Evolutionary conservation across 805 yeast species (phyloP).

Genomic region (Starmerella cellae): DNA sequence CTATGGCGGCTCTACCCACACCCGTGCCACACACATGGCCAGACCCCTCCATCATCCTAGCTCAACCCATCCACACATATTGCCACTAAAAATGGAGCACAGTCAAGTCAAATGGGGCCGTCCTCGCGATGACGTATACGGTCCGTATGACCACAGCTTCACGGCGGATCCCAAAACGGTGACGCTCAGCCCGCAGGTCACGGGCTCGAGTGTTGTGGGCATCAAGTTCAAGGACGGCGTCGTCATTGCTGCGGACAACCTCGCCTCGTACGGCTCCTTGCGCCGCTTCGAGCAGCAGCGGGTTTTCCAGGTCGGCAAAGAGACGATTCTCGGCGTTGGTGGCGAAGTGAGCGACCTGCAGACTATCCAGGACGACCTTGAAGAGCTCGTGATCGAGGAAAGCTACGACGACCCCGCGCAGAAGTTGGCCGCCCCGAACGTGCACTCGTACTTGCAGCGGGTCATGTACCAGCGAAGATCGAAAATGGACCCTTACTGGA

Average conservation of each 20-base stretch:
- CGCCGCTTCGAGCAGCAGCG: slow-evolving; percentile 81
- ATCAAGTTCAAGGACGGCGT: slow-evolving; percentile 84
- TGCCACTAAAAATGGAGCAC: slow-evolving; percentile 58
- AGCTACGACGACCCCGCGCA: slow-evolving; percentile 49
- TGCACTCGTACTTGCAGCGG: slow-evolving; percentile 74
- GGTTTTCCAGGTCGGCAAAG: slow-evolving; percentile 66
- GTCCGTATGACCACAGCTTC: slow-evolving; percentile 57
- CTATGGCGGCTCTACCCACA: no score
- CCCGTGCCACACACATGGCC: not conserved
- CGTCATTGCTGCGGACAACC: slow-evolving; percentile 85
- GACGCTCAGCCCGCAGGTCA: slow-evolving; percentile 88
- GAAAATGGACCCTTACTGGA: slow-evolving; percentile 95
- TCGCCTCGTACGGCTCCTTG: slow-evolving; percentile 84
- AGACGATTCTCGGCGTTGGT: slow-evolving; percentile 80
- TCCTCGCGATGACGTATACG: slow-evolving; percentile 72
- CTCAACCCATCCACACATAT: not conserved
- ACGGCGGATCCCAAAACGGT: slow-evolving; percentile 61
- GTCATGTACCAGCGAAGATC: slow-evolving; percentile 78
- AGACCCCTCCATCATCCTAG: not conserved
- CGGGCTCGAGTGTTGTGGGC: slow-evolving; percentile 92
- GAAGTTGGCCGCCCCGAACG: slow-evolving; percentile 66
- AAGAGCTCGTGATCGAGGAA: slow-evolving; percentile 66
- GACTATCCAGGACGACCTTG: slow-evolving; percentile 57
- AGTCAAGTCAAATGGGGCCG: slow-evolving; percentile 93
- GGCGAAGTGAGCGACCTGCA: slow-evolving; percentile 95